Evolutionary conservation across 2,329 filamentous ascomycete genomes (phyloP), one percentile per base, ranked within the genome.

Genomic region (Aspergillus glaucus): DNA sequence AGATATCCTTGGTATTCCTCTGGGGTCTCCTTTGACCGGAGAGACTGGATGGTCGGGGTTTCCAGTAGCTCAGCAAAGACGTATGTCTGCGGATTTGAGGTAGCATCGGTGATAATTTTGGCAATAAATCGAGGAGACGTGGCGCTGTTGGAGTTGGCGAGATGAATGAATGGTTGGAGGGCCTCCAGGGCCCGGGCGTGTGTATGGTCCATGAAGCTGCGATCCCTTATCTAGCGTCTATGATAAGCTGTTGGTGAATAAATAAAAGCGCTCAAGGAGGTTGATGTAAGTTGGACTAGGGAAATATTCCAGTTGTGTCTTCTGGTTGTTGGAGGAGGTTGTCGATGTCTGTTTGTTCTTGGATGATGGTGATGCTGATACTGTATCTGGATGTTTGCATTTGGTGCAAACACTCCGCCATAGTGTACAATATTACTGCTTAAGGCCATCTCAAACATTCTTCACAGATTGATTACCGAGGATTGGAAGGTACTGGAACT

Each of bases 61-160:
- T 87, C 79, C 34, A 98, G 83, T n/a, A 98, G 84, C 73, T 97
- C 92, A 57, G 87, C 82, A 74, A 98, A 98, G 71, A 97, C 80
- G 69, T 86, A 98, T 56, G 91, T 95, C 69, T 90, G 88, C 24
- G 87, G 83, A 48, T 85, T 85, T n/a, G 89, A 90, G 45, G 90
- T 97, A 53, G 91, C 93, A 71, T 90, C 88, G 41, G 79, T 82
- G 66, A 97, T 81, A 47, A 97, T 81, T 66, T 95, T 90, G 62
- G 87, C 85, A 39, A 91, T 86, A 50, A 90, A 88, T 59, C 87
- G 85, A 37, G 89, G 85, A 9, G 90, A 89, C 6, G 82, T 62
- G 15, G 66, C 63, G 44, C 66, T 88, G 54, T 88, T 89, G 9
- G 89, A 87, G 66, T 91, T 93, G 62, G 87, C 86, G 55, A 96